Conservation (phyloP, 345 rosid species). For the Eucalyptus polybractea region DNA sequence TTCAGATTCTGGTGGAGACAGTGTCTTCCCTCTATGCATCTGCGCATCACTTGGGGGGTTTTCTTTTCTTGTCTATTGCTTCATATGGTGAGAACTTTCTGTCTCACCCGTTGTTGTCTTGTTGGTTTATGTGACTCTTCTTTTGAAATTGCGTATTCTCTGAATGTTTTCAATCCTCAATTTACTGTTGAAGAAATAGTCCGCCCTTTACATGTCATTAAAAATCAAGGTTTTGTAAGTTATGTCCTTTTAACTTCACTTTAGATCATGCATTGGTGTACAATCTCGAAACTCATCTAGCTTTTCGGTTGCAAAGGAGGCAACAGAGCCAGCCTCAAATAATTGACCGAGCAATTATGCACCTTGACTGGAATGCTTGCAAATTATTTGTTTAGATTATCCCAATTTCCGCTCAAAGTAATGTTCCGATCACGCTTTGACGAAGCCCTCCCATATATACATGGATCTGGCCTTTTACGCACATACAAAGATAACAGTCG, state of each 20-base stretch:
- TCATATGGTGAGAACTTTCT: no score
- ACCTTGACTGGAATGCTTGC: neutral
- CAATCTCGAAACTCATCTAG: no score
- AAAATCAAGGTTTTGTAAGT: neutral
- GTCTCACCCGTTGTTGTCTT: no score
- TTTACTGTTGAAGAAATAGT: neutral
- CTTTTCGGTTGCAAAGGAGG: neutral
- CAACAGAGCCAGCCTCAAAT: neutral
- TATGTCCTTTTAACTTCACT: neutral
- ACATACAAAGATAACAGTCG: no score
- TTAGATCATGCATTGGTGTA: neutral
- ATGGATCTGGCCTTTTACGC: no score
- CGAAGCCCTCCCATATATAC: no score
- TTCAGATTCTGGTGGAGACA: no score
- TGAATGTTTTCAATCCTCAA: no score
- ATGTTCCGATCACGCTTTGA: no score
- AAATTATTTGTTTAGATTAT: neutral
- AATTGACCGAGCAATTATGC: neutral
- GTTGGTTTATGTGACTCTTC: neutral
- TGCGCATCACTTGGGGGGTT: no score
- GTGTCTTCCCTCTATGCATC: no score
- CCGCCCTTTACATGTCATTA: neutral
- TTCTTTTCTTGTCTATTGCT: no score
- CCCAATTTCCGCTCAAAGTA: neutral
- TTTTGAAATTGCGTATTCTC: neutral